Conservation (phyloP, 257 asterid species). For the Nicotiana tabacum region DNA sequence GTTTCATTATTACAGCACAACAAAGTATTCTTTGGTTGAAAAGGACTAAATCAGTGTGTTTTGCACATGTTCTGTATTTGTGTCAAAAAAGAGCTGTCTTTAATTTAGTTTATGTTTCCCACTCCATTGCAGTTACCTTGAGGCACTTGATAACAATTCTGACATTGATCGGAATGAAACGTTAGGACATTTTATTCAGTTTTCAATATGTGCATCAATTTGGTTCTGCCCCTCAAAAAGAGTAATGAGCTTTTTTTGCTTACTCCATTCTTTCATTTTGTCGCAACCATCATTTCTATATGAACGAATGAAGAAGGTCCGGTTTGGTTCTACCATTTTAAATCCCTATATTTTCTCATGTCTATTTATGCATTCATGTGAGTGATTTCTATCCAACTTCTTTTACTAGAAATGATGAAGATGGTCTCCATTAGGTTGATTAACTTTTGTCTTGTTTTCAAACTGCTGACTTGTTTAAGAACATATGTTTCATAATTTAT, state of each 20-base stretch:
- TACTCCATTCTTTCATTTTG: conserved; percentile 87
- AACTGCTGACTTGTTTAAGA: too few species aligned
- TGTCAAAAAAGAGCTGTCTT: neutral
- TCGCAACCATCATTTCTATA: conserved; percentile 68
- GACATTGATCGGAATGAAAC: conserved; percentile 76
- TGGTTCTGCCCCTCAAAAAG: conserved; percentile 92
- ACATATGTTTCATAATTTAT: too few species aligned
- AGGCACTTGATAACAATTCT: conserved; percentile 67
- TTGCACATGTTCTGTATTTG: neutral
- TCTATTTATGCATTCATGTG: too few species aligned
- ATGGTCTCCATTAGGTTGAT: too few species aligned
- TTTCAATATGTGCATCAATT: conserved; percentile 91
- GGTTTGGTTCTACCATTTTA: too few species aligned
- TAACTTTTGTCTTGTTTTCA: too few species aligned
- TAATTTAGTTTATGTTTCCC: neutral
- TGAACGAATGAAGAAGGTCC: too few species aligned
- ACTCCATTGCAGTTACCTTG: conserved; percentile 59
- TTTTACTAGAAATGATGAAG: too few species aligned
- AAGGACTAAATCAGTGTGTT: neutral
- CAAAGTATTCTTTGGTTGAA: neutral
- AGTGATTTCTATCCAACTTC: too few species aligned
- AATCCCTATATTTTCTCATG: too few species aligned
- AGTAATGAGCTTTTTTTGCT: conserved; percentile 75
- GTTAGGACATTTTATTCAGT: conserved; percentile 66
- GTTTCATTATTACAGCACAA: neutral